phyloP scores from a whole-genome alignment of 163 green algal species.

The Volvox carteri region DNA sequence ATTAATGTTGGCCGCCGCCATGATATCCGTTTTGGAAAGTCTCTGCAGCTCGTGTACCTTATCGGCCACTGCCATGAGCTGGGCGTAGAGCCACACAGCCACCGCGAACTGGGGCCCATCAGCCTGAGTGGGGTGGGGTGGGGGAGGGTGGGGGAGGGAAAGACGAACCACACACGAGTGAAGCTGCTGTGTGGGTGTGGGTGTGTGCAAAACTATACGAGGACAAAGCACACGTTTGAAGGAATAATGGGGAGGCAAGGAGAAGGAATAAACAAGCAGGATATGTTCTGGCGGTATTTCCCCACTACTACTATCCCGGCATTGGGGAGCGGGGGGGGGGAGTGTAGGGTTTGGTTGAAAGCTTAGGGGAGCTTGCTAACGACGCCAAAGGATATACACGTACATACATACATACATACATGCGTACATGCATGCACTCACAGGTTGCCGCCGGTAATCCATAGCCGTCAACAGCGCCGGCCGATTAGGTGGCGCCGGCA shows the following conservation, averaged over 20 bases:
- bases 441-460: not conserved
- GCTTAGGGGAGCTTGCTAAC: too few species aligned
- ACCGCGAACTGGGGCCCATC: slow-evolving; percentile 52
- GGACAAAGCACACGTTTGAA: not conserved
- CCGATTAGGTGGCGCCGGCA: not conserved
- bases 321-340: too few species aligned
- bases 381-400: too few species aligned
- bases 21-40: too few species aligned
- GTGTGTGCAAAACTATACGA: not conserved
- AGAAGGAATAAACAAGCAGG: too few species aligned
- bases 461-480: not conserved
- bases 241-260: too few species aligned
- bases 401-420: not conserved
- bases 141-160: not conserved
- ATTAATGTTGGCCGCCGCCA: too few species aligned
- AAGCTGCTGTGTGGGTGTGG: too few species aligned
- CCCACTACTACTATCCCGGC: too few species aligned
- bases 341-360: too few species aligned
- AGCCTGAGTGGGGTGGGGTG: not conserved
- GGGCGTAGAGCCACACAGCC: slow-evolving; percentile 63
- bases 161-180: not conserved
- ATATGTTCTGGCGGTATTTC: too few species aligned
- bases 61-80: slow-evolving; percentile 60
- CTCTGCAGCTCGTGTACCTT: not conserved
- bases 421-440: not conserved